These are phyloP conservation scores for Moesziomyces antarcticus DNA, from an alignment of 1,284 basidiomycete genomes.

Conservation along the genomic window DNA sequence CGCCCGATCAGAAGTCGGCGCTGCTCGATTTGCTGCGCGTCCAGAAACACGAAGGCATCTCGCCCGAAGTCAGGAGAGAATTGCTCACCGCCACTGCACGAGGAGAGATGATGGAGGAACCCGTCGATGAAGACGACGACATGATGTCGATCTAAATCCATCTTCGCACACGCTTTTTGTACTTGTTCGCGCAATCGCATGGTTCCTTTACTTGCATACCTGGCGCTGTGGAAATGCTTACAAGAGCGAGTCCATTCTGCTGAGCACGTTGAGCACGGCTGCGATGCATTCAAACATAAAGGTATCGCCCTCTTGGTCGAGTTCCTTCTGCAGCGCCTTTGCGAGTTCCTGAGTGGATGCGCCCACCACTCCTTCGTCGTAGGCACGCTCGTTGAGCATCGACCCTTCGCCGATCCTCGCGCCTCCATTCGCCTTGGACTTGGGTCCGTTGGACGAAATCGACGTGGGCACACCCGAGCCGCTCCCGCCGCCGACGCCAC, in stretches of 20 bases:
- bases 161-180: not conserved
- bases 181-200: constrained; percentile 4
- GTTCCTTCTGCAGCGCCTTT: constrained; percentile 54
- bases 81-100: constrained; percentile 71
- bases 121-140: constrained; percentile 55
- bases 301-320: constrained; percentile 41
- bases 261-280: constrained; percentile 59
- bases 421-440: constrained; percentile 22
- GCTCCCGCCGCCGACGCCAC: constrained; percentile 33
- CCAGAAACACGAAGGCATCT: constrained; percentile 87
- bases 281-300: constrained; percentile 64
- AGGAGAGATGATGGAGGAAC: constrained; percentile 69
- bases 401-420: constrained; percentile 44
- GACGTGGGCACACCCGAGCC: constrained; percentile 19
- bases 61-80: constrained; percentile 89
- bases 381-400: constrained; percentile 28
- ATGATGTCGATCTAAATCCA: constrained; percentile 52
- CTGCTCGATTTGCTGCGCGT: constrained; percentile 91
- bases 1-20: constrained; percentile 96
- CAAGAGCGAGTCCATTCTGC: constrained; percentile 59
- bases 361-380: constrained; percentile 37
- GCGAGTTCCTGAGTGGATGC: constrained; percentile 53
- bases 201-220: constrained; percentile 2
- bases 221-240: not conserved
- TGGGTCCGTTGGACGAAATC: constrained; percentile 20